phyloP scores from a whole-genome alignment of 306 rosid species.

The Luffa aegyptiaca region DNA sequence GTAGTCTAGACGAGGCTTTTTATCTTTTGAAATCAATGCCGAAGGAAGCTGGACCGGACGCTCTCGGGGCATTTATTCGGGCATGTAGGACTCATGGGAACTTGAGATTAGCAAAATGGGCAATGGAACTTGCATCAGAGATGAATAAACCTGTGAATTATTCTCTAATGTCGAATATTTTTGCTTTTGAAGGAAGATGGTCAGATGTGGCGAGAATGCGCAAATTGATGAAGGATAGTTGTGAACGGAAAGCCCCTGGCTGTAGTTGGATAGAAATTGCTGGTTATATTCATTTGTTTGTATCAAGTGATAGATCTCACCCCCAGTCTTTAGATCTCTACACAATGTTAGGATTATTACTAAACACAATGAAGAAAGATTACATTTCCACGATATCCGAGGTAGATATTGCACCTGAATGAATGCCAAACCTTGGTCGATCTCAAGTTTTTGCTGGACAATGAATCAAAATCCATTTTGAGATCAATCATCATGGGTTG shows the following conservation, averaged over 20 bases:
- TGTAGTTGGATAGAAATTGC: constrained; percentile 61
- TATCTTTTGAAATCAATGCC: constrained; percentile 37
- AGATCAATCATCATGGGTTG: no score
- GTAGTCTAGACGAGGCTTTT: constrained; percentile 59
- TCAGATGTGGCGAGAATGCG: constrained; percentile 43
- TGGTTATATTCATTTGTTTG: constrained; percentile 37
- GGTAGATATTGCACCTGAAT: not conserved
- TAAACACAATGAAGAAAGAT: constrained; percentile 28
- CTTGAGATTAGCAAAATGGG: constrained; percentile 40
- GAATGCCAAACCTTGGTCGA: not conserved
- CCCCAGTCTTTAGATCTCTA: constrained; percentile 30
- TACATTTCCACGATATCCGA: not conserved
- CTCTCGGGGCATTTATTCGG: constrained; percentile 57
- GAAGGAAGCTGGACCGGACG: constrained; percentile 33
- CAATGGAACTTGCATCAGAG: constrained; percentile 42
- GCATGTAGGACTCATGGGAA: constrained; percentile 60
- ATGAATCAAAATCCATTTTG: not conserved
- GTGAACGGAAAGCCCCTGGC: constrained; percentile 41
- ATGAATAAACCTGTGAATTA: constrained; percentile 47
- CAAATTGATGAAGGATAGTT: constrained; percentile 25
- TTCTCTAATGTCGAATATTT: constrained; percentile 48
- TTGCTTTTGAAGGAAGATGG: constrained; percentile 60
- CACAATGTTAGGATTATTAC: constrained; percentile 29
- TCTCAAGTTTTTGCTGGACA: not conserved
- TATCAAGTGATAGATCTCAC: constrained; percentile 41